Base-by-base conservation (phyloP, 768 basidiomycete genomes). In the Kwoniella sp. region DNA sequence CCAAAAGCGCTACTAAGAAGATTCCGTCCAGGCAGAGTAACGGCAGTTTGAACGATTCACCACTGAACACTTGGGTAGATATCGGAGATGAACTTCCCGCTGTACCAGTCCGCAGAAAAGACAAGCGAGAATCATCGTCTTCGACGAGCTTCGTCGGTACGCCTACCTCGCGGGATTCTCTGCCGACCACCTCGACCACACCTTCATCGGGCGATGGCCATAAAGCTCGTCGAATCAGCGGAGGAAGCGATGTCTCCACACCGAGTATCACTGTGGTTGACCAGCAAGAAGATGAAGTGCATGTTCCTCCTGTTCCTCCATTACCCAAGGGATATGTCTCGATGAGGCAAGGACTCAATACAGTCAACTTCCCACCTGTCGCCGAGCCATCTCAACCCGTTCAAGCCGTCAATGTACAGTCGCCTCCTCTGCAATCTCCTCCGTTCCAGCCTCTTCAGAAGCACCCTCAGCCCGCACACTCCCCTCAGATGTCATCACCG, bases 221-320 rank as follows among this genome's bases (percentile, higher is more conserved):
- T n/a, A 66, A 56, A 27, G 58, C 51, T n/a, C 37, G 73, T 44
- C 58, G 73, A 13, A 49, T 66, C 2, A 70, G 68, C 51, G 69
- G 47, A 27, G 67, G 73, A 2, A 70, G 69, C 60, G 73, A 73
- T 33, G 46, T 63, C 4, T 67, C 72, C 13, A 60, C 61, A 1
- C 61, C 56, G 17, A 65, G 68, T 47, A 69, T 76, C 30, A 48
- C 36, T 27, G 33, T 57, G 19, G 66, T 21, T 7, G 70, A 67
- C 5, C 67, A 69, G 12, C 62, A 70, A 22, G 65, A 58, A 7
- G 36, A 55, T 22, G 55, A 67, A 37, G 52, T 59, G 6, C 33
- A 36, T 17, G 78, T 78, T 3, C 79, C 79, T 17, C 79, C 79
- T 13, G 79, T 80, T 5, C 79, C 79, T 9, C 79, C 79, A 7